Conservation (phyloP, 345 rosid species). For the Salix caprea region DNA sequence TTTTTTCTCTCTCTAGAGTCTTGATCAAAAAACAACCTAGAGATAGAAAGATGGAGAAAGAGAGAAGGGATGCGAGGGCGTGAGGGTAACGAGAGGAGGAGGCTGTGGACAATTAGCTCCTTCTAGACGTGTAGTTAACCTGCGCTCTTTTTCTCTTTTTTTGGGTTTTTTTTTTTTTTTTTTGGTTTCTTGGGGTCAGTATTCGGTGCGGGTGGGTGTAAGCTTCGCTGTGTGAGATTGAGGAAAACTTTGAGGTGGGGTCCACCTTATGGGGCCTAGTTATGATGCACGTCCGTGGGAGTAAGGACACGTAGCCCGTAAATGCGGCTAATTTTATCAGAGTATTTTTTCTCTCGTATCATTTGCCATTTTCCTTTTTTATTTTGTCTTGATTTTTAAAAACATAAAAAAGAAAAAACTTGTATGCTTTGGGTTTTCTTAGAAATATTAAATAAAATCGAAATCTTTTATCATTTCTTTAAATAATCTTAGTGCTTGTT, state of each 20-base stretch:
- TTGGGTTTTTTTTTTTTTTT: not conserved
- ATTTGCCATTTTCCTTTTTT: no score
- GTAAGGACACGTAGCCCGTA: not conserved
- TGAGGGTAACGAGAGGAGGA: slow-evolving; percentile 19
- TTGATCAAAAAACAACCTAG: not conserved
- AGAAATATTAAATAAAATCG: no score
- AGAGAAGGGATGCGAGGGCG: slow-evolving; percentile 17
- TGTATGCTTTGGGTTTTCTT: no score
- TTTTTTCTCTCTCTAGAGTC: not conserved
- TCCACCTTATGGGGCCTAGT: not conserved
- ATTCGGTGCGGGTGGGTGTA: not conserved
- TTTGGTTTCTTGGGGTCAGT: not conserved
- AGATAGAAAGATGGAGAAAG: slow-evolving; percentile 7
- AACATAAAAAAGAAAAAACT: no score
- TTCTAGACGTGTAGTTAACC: slow-evolving; percentile 27
- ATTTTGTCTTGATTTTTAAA: no score
- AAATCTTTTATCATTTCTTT: no score
- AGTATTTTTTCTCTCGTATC: not conserved
- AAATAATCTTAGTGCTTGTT: no score
- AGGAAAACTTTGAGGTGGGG: not conserved
- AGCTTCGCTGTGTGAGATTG: not conserved
- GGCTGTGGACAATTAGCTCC: slow-evolving; percentile 29
- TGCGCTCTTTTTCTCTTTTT: slow-evolving; percentile 1
- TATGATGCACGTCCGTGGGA: not conserved
- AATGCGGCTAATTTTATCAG: not conserved